Evolutionary conservation across 441 rosid species (phyloP).

Genomic region (Bocquillonia castaneifolia): DNA sequence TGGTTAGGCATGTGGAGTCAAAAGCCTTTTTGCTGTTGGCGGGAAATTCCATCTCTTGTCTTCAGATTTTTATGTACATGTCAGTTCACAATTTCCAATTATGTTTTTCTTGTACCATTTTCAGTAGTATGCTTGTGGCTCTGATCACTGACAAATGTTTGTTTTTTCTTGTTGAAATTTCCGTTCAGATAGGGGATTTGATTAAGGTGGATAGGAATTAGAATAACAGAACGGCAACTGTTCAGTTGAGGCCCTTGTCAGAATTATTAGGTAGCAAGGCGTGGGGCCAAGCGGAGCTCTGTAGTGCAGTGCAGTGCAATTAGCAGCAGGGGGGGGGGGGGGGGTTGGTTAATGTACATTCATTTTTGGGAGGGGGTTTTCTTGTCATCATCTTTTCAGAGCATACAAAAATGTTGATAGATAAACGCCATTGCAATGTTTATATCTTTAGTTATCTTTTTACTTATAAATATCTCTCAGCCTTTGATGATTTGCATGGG

Average conservation of each 20-base stretch:
- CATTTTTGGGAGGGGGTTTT: conserved; percentile 16
- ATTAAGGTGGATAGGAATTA: conserved; percentile 16
- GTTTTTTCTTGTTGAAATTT: background rate
- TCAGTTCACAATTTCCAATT: conserved; percentile 17
- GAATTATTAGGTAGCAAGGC: background rate
- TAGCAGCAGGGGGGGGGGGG: background rate
- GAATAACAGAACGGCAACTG: conserved; percentile 11
- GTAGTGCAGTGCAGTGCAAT: too few species aligned
- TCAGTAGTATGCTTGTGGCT: too few species aligned
- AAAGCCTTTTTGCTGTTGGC: background rate
- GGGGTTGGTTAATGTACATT: conserved; percentile 10
- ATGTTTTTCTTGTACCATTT: background rate
- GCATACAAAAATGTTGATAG: conserved; percentile 8
- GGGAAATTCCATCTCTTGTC: conserved; percentile 15
- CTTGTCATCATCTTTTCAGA: background rate
- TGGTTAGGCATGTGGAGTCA: conserved; percentile 48
- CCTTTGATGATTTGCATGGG: too few species aligned
- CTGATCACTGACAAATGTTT: background rate
- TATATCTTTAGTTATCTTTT: conserved; percentile 4
- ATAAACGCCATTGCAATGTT: background rate
- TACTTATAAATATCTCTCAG: background rate
- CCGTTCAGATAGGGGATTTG: conserved; percentile 7
- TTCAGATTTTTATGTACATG: conserved; percentile 34
- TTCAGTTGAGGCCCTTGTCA: background rate
- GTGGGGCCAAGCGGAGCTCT: background rate